Evolutionary conservation across 2,329 filamentous ascomycete species (phyloP), one percentile per base, ranked within the genome.

Genomic region (Clonostachys sp.): DNA sequence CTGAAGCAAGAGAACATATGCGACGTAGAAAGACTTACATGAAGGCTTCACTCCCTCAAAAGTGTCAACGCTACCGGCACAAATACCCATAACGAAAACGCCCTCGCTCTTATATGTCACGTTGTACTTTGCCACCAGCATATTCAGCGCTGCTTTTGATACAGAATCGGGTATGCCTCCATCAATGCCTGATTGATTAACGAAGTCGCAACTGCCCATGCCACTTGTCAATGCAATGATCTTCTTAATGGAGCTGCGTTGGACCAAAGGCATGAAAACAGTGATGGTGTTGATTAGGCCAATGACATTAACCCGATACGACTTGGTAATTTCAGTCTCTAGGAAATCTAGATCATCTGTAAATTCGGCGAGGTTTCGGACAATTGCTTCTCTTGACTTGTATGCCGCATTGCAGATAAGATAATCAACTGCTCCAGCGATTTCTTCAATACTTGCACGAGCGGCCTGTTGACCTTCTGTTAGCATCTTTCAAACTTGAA

Each of bases 211-310:
- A 53, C 81, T 77, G 1, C 68, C 73, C 33, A 68, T 45, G 41
- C 74, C 77, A 7, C 57, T 71, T 20, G 71, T 67, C 12, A 83
- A 68, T 41, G 66, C 55, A 41, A 77, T 66, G 40, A 80, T 67
- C 56, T 82, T 82, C 61, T 81, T 82, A 13, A 48, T 55, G 5
- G 57, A 52, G 33, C 78, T 71, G 44, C 73, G 70, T 3, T 67
- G 59, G 42, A 84, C 61, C 0, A 81, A 65, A 0, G 79, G 77
- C 6, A 78, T 45, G 58, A 80, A 80, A 3, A 70, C 54, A 51
- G 74, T 74, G 59, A 75, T 70, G 4, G 77, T 63, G 50, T 79
- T 66, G 50, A 80, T 62, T 46, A 73, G 68, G 41, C 68, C 75
- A 34, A 77, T 30, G 16, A 75, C 71, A 48, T 83, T 82, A 51